Evolutionary conservation across 2,329 filamentous ascomycete species (phyloP).

Genomic region (Emericellopsis atlantica): DNA sequence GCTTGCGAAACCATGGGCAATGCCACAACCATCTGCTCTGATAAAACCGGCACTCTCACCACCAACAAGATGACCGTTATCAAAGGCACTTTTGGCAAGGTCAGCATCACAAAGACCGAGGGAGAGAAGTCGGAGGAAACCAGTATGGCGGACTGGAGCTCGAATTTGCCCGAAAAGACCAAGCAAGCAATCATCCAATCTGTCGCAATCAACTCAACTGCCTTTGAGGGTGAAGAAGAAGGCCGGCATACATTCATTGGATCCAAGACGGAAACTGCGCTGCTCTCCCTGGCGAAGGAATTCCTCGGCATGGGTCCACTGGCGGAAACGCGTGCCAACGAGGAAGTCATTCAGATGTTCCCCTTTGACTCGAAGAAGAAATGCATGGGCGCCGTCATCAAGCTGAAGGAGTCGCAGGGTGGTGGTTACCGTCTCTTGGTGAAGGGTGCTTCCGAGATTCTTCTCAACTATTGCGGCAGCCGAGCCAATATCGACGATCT

Average conservation of each 20-base stretch:
- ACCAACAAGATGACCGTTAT: constrained; percentile 68
- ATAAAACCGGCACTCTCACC: constrained; percentile 23
- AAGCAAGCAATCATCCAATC: constrained; percentile 27
- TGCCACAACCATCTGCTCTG: constrained; percentile 60
- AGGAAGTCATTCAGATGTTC: constrained; percentile 33
- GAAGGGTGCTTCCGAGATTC: constrained; percentile 45
- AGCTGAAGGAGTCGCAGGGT: constrained; percentile 20
- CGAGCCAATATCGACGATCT: constrained; percentile 29
- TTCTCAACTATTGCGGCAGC: constrained; percentile 31
- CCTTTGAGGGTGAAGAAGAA: constrained; percentile 37
- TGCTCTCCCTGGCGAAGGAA: constrained; percentile 35
- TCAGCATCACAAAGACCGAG: constrained; percentile 18
- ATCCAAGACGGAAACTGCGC: constrained; percentile 44
- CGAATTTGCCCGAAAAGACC: constrained; percentile 9
- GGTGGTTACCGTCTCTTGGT: constrained; percentile 34
- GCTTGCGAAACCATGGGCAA: constrained; percentile 60
- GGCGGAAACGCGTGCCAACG: constrained; percentile 30
- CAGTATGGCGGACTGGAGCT: constrained; percentile 6
- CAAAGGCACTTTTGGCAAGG: constrained; percentile 48
- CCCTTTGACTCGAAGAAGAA: constrained; percentile 43
- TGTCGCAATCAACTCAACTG: constrained; percentile 43
- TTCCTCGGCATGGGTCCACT: constrained; percentile 35
- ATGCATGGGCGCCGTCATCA: constrained; percentile 43
- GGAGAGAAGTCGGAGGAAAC: constrained; percentile 10
- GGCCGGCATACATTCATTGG: constrained; percentile 34